These are phyloP conservation scores for Oenanthe javanica DNA, from an alignment of 140 eudicot genomes.

Conservation along the genomic window DNA sequence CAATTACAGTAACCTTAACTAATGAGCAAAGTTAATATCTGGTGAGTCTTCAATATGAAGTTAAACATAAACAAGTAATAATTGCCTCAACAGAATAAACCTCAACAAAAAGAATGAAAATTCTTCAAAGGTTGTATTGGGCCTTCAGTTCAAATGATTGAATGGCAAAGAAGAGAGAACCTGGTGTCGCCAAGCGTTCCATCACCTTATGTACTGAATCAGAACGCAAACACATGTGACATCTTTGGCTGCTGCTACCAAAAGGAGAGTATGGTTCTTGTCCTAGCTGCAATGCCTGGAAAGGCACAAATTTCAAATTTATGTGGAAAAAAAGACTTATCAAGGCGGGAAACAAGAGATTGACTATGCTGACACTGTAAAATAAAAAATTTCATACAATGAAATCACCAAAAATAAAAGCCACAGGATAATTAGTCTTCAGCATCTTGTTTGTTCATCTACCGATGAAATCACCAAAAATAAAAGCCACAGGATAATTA, in stretches of 20 bases:
- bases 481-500: neutral
- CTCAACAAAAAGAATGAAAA: neutral
- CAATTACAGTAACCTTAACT: neutral
- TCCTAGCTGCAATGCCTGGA: slow-evolving; percentile 87
- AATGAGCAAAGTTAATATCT: neutral
- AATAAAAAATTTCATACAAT: neutral
- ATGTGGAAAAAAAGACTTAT: neutral
- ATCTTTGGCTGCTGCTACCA: slow-evolving; percentile 63
- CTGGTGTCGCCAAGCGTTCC: slow-evolving; percentile 87
- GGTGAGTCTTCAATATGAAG: neutral
- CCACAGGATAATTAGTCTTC: neutral
- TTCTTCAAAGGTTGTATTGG: neutral
- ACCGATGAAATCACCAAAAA: neutral
- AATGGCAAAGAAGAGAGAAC: slow-evolving; percentile 19
- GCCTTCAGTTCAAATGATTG: neutral
- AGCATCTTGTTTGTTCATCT: neutral
- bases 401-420: neutral
- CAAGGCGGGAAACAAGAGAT: neutral
- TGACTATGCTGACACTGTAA: neutral
- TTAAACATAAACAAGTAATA: neutral
- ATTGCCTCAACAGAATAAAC: neutral
- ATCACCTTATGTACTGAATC: slow-evolving; percentile 79
- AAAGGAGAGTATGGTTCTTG: slow-evolving; percentile 63
- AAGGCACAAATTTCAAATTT: neutral
- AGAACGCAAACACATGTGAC: slow-evolving; percentile 93